A percentile compares a stretch with the other conserved stretches of the same genome.
These are phyloP conservation scores for Trypanosoma cruzi DNA, from an alignment of 208 protist species.

Conservation along the genomic window DNA sequence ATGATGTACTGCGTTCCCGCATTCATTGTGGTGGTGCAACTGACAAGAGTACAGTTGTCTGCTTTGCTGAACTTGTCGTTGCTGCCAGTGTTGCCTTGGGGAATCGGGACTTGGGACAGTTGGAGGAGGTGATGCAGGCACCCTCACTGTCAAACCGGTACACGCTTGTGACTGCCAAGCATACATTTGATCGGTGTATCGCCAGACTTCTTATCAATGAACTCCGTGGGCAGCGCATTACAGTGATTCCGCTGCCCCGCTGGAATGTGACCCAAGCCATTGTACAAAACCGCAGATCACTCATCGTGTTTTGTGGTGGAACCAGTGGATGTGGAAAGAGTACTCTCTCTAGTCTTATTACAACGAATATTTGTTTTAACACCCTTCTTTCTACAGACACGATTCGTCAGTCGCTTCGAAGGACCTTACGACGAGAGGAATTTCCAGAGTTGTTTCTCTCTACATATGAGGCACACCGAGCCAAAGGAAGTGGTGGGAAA, in stretches of 20 bases:
- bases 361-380: constrained; percentile 74
- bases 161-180: constrained; percentile 10
- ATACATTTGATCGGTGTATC: constrained; percentile 24
- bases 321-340: constrained; percentile 94
- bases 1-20: not conserved
- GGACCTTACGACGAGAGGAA: constrained; percentile 29
- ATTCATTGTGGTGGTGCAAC: not conserved
- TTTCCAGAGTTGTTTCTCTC: constrained; percentile 62
- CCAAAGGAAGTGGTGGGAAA: not conserved
- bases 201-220: constrained; percentile 26
- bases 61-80: constrained; percentile 9
- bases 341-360: constrained; percentile 83
- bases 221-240: constrained; percentile 54
- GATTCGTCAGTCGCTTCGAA: constrained; percentile 85
- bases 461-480: constrained; percentile 61
- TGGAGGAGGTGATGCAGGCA: not conserved
- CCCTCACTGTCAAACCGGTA: not conserved
- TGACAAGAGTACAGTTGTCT: not conserved
- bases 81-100: not conserved
- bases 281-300: constrained; percentile 51
- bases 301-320: constrained; percentile 91
- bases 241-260: constrained; percentile 36
- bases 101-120: too few relatives aligned
- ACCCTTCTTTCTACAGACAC: constrained; percentile 93
- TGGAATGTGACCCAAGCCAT: constrained; percentile 38